Base-by-base conservation (phyloP, 129 eudicot species). In the Helichrysum umbraculigerum region DNA sequence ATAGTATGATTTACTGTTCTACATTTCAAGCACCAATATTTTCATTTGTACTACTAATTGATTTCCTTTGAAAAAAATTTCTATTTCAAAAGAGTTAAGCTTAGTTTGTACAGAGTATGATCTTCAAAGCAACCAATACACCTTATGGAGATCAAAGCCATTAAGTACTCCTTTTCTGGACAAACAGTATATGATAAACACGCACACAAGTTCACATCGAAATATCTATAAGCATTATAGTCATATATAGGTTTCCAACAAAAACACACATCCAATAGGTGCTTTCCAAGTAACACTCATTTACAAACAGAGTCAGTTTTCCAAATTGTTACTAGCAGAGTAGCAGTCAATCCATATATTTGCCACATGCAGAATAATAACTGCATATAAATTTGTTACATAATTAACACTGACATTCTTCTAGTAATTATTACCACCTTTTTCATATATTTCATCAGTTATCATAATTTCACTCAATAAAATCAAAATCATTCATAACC, bases 81-180 rank as follows among this genome's bases (percentile, higher is more conserved):
- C 14, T 2, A 47, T 8, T 47, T 47, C 54, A 14, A 47, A 47
- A 47, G 54, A 47, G 54, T 1, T 12, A 12, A 44, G 14, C 10
- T 47, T 3, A 14, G 15, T 8, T 47, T 47, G n/a, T 14, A n/a
- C n/a, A n/a, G n/a, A n/a, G n/a, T n/a, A 12, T 47, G 15, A 47
- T 47, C 62, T 42, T 41, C 29, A 62, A 41, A 42, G 71, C 28
- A 10, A 63, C n/a, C 70, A 60, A 25, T 14, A 74, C 71, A 62
- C 32, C 33, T 72, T 17, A 34, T 21, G 1, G 62, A 74, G 30
- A 74, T 61, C 69, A 47, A 4, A 74, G 70, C 41, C 59, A 61
- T 74, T 74, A 28, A 9, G 61, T 21, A 74, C 16, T 74, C 70
- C 52, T 50, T 74, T 60, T 73, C 10, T 75, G 51, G 70, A 47